Evolutionary conservation across 73 alveolate species (phyloP).

Genomic region (Stentor coeruleus): DNA sequence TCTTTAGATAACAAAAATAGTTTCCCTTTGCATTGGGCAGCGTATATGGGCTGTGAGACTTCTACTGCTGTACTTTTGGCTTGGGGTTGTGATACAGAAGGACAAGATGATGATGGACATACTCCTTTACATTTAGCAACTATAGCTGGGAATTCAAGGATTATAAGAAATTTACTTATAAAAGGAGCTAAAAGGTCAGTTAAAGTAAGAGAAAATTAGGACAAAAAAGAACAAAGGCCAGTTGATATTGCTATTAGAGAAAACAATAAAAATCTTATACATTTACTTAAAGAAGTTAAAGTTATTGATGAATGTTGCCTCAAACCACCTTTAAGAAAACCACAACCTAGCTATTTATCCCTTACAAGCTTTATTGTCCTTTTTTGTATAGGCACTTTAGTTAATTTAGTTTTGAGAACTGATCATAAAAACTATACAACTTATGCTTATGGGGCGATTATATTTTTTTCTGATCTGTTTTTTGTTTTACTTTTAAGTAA

Average conservation of each 20-base stretch:
- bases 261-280: background rate
- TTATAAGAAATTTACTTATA: background rate
- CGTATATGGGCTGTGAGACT: slow-evolving; percentile 61
- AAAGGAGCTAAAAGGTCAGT: slow-evolving; percentile 25
- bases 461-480: background rate
- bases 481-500: background rate
- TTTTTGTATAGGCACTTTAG: background rate
- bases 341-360: background rate
- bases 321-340: slow-evolving; percentile 24
- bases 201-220: background rate
- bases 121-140: slow-evolving; percentile 30
- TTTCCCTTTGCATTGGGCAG: slow-evolving; percentile 95
- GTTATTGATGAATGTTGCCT: background rate
- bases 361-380: background rate
- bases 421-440: background rate
- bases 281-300: background rate
- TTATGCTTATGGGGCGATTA: background rate
- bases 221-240: background rate
- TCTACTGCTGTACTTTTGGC: slow-evolving; percentile 18
- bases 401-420: background rate
- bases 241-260: slow-evolving; percentile 23
- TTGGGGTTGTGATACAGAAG: background rate
- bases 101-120: slow-evolving; percentile 23
- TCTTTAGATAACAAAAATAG: slow-evolving; percentile 72
- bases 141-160: slow-evolving; percentile 15